Base-by-base conservation (phyloP, 2,329 filamentous ascomycete species). In the Escovopsis sp. region DNA sequence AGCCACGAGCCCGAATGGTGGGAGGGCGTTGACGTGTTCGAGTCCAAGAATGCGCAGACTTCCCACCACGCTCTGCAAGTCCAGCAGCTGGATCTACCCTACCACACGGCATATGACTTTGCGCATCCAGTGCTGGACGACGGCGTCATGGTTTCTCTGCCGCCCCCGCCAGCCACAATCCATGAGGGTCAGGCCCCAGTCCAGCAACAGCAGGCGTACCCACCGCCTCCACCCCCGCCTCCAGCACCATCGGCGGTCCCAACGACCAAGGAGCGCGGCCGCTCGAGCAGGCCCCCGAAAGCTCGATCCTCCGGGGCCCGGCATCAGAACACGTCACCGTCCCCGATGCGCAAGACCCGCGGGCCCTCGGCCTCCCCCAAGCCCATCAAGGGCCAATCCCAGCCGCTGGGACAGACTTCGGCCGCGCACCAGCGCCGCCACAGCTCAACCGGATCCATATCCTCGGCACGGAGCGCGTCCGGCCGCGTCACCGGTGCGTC, bases 301-400 rank as follows among this genome's bases (percentile, higher is more conserved):
- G 69, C 68, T 4, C 68, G 67, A 2, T 71, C 67, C 1, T 67
- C 68, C 1, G 68, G 68, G 3, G 65, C 68, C 13, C 57, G 67
- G 15, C 64, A 71, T 32, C 35, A 35, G 27, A 39, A 39, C 45
- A 53, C 60, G 41, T 58, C 52, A 21, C 52, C 48, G 36, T 58
- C 53, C 13, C 52, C 55, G 18, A 52, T 57, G 42, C 54, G 66
- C 44, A 70, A 66, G 50, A 51, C 52, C 32, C 55, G 56, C 19
- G 54, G 53, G 19, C 56, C 57, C 1, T 57, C 56, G 34, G 48
- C 53, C 4, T 63, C 62, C 12, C 62, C 62, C 1, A 25, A 25
- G 3, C 21, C 21, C 21, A n/a, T n/a, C n/a, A 25, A 25, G 21
- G 58, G 60, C 4, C 58, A 61, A 2, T 45, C 41, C 25, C 47